A percentile compares a stretch with the other conserved stretches of the same genome.
Conservation (phyloP, 768 basidiomycete genomes). For the Phallus indusiatus region DNA sequence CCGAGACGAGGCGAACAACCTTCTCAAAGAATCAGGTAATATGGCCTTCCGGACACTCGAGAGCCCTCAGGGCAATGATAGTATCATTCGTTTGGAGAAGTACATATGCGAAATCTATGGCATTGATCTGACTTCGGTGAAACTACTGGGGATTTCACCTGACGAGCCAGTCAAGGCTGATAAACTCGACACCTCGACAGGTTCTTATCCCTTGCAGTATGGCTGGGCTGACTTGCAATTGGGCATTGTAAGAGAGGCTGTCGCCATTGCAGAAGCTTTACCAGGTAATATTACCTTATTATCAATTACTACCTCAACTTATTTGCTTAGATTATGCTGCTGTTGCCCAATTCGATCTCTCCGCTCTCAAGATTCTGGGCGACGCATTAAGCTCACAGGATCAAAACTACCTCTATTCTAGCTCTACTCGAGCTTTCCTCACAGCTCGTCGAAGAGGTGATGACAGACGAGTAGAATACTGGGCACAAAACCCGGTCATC, state of each 20-base stretch:
- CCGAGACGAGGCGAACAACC: slow-evolving; percentile 12
- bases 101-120: slow-evolving; percentile 74
- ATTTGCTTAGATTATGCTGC: slow-evolving; percentile 59
- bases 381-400: slow-evolving; percentile 61
- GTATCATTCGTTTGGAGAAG: slow-evolving; percentile 64
- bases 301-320: background rate
- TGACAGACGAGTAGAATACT: slow-evolving; percentile 64
- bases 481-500: slow-evolving; percentile 74
- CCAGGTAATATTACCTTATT: slow-evolving; percentile 48
- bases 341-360: slow-evolving; percentile 84
- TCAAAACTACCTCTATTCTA: slow-evolving; percentile 70
- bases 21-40: slow-evolving; percentile 33
- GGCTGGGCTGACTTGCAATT: slow-evolving; percentile 97
- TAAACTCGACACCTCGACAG: slow-evolving; percentile 2
- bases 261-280: slow-evolving; percentile 82
- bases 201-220: slow-evolving; percentile 40
- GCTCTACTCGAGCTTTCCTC: slow-evolving; percentile 60
- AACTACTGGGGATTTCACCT: slow-evolving; percentile 25
- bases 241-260: slow-evolving; percentile 86
- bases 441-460: slow-evolving; percentile 75
- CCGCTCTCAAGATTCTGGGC: slow-evolving; percentile 69
- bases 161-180: slow-evolving; percentile 14
- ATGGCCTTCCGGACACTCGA: slow-evolving; percentile 70
- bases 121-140: slow-evolving; percentile 67
- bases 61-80: slow-evolving; percentile 70